These are phyloP conservation scores for Haplosporangium sp. DNA, from an alignment of 371 early-diverging fungal species.

Conservation along the genomic window DNA sequence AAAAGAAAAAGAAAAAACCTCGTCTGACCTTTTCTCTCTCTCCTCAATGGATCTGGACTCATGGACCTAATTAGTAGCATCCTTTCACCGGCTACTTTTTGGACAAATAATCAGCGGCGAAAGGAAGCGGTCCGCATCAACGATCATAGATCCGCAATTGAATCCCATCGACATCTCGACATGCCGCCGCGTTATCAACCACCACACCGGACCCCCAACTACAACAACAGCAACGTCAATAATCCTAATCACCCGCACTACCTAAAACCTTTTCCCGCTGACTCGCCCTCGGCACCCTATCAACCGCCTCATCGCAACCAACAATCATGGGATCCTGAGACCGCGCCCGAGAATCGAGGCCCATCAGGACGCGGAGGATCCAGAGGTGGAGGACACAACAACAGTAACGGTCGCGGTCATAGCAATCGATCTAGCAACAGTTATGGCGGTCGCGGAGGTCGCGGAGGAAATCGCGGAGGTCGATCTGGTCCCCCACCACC, in stretches of 20 bases:
- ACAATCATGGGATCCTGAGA: conserved; percentile 24
- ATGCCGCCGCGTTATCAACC: conserved; percentile 55
- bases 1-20: no score
- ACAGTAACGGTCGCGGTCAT: conserved; percentile 13
- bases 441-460: conserved; percentile 23
- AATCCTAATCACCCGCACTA: conserved; percentile 41
- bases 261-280: conserved; percentile 22
- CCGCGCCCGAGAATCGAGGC: conserved; percentile 10
- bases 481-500: conserved; percentile 24
- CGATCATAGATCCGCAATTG: no score
- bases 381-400: conserved; percentile 5
- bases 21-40: no score
- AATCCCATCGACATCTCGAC: no score
- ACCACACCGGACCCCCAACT: conserved; percentile 31
- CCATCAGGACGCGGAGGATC: conserved; percentile 14
- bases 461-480: conserved; percentile 22
- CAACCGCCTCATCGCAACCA: conserved; percentile 29
- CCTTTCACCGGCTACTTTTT: no score
- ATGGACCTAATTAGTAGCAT: no score
- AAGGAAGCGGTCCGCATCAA: no score
- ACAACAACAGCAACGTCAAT: conserved; percentile 45
- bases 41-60: no score
- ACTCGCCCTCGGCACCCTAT: conserved; percentile 19
- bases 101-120: no score
- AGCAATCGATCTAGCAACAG: conserved; percentile 12